phyloP scores from a whole-genome alignment of 1,284 basidiomycete species.

The Ustilago sp. region DNA sequence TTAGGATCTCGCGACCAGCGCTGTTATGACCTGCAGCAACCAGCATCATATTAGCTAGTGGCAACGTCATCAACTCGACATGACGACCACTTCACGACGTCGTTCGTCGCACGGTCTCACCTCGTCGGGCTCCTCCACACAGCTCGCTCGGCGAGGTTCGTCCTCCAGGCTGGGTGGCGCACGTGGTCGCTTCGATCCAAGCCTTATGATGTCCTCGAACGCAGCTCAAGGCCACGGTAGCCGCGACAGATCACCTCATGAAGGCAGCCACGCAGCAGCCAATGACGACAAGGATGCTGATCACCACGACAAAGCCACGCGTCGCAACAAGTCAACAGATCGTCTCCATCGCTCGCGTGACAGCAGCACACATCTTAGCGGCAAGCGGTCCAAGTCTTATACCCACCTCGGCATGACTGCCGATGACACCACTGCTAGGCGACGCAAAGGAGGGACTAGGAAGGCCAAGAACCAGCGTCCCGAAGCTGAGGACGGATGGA shows the following conservation, averaged over 20 bases:
- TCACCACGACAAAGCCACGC: conserved; percentile 20
- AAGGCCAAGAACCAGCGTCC: conserved; percentile 27
- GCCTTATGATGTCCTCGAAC: conserved; percentile 58
- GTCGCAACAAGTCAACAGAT: conserved; percentile 57
- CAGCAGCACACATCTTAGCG: conserved; percentile 52
- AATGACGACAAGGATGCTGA: conserved; percentile 24
- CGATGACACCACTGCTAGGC: conserved; percentile 27
- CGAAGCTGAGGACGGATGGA: conserved; percentile 56
- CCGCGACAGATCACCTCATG: conserved; percentile 31
- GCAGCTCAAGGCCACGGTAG: conserved; percentile 19
- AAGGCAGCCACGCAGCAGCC: conserved; percentile 16
- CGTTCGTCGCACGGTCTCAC: conserved; percentile 42
- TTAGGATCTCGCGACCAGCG: background rate
- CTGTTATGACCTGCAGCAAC: background rate
- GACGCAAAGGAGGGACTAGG: conserved; percentile 30
- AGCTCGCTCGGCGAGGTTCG: conserved; percentile 47
- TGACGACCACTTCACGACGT: conserved; percentile 45
- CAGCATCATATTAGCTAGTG: background rate
- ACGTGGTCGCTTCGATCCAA: conserved; percentile 53
- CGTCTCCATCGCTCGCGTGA: conserved; percentile 46
- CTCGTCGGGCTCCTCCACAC: conserved; percentile 51
- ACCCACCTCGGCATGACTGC: conserved; percentile 49
- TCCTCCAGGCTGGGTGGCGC: conserved; percentile 35
- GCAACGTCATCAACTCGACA: conserved; percentile 21
- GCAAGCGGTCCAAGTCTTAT: conserved; percentile 57